These are phyloP conservation scores for Ceratobasidium sp. DNA, from an alignment of 1,284 basidiomycete species.

Conservation along the genomic window DNA sequence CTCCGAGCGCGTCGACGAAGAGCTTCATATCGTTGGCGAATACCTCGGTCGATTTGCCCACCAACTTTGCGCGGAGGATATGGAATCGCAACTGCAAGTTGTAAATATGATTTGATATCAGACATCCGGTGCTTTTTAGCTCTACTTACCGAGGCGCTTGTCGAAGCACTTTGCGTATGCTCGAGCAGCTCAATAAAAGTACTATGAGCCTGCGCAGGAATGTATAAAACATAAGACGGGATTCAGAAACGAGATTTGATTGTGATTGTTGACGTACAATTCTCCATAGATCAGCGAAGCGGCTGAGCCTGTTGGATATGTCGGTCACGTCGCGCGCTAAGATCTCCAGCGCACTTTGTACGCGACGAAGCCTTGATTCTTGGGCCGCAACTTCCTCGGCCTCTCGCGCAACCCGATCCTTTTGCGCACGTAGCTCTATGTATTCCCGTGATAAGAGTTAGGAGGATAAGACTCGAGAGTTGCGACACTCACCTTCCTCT, in stretches of 20 bases:
- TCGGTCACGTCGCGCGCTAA: background rate
- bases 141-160: background rate
- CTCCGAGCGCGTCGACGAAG: background rate
- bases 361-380: background rate
- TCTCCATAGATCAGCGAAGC: slow-evolving; percentile 2
- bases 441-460: background rate
- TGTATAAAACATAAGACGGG: no score
- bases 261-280: slow-evolving; percentile 3
- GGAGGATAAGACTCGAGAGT: no score
- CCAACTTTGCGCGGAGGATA: background rate
- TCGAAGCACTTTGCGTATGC: background rate
- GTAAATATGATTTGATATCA: no score
- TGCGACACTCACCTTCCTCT: no score
- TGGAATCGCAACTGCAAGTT: no score
- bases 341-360: background rate
- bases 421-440: background rate
- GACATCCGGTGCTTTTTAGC: no score
- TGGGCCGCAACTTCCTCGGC: background rate
- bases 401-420: background rate
- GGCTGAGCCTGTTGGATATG: background rate
- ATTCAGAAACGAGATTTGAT: no score
- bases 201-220: slow-evolving; percentile 1
- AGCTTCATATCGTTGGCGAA: slow-evolving; percentile 21
- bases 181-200: slow-evolving; percentile 3
- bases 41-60: background rate